Evolutionary conservation across 352 stramenopile genomes (phyloP), one percentile per base, ranked within the genome.

Genomic region (Pythium aphanidermatum): DNA sequence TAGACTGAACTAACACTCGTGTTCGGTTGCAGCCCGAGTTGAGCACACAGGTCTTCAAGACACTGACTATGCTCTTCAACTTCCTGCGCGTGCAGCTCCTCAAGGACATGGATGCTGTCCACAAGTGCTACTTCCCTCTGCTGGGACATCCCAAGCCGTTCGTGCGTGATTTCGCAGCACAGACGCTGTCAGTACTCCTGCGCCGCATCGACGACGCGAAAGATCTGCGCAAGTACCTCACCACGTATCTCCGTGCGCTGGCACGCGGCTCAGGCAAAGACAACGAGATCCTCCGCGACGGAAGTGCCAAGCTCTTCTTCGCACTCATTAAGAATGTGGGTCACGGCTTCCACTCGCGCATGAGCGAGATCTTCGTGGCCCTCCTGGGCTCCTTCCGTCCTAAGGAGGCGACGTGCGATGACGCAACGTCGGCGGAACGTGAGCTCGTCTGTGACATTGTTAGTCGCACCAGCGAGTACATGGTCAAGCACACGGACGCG

Each of bases 1-100:
- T 38, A 16, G 21, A 13, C 32, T 38, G 8, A 17, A n/a, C n/a
- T 17, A 8, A 38, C 32, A 38, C 12, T 13, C 19, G 11, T 5
- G n/a, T 45, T 9, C 35, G 11, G 35, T 38, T 41, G 30, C 35
- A 89, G 70, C 86, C 86, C 1, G 86, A 96, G 38, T 53, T 93
- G 19, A 96, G 82, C 33, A 92, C 83, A 5, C 76, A 92, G 40
- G 84, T 95, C 47, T 96, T 96, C 58, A 92, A 95, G 63, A 93
- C 86, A 31, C 68, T 96, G 14, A 82, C 83, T 21, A 90, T 93
- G 72, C 68, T 95, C 24, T 96, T 96, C 55, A 91, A 69, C 48
- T 84, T 89, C 64, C 58, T 96, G 37, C 73, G 82, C 33, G 63
- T 78, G 35, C 76, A 93, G 37, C 63, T 96, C 25, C 60, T 93